phyloP scores from a whole-genome alignment of 2,329 filamentous ascomycete genomes.

The Beauveria rudraprayagi region DNA sequence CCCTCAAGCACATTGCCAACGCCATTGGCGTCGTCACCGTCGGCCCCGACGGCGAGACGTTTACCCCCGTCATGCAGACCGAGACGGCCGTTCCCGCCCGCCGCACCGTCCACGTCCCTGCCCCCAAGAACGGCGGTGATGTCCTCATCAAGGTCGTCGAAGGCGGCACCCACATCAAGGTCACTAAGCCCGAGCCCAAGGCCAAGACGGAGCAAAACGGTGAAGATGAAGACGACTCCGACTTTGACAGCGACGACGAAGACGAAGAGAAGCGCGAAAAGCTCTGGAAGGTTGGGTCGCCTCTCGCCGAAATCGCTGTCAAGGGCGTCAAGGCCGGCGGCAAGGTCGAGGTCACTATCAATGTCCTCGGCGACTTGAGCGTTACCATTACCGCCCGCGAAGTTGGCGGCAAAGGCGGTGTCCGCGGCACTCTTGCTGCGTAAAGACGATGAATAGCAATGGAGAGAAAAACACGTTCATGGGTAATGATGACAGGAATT shows the following conservation, averaged over 20 bases:
- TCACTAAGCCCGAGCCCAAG: conserved; percentile 80
- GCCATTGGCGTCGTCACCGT: conserved; percentile 78
- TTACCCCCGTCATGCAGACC: conserved; percentile 71
- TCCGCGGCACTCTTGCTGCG: conserved; percentile 50
- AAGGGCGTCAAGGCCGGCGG: conserved; percentile 76
- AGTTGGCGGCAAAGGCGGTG: conserved; percentile 78
- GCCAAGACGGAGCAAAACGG: conserved; percentile 61
- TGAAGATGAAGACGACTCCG: conserved; percentile 51
- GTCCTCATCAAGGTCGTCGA: conserved; percentile 84
- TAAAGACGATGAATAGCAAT: not conserved
- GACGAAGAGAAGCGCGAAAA: conserved; percentile 80
- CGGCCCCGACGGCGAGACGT: conserved; percentile 54
- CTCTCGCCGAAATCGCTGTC: conserved; percentile 79
- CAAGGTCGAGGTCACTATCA: conserved; percentile 92
- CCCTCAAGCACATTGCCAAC: conserved; percentile 80
- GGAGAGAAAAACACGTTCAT: not conserved
- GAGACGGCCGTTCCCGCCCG: conserved; percentile 88
- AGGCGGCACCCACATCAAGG: conserved; percentile 83
- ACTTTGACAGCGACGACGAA: conserved; percentile 58
- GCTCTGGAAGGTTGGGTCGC: conserved; percentile 79
- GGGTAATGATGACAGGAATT: not conserved
- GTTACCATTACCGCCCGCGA: conserved; percentile 77
- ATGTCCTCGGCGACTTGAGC: conserved; percentile 70
- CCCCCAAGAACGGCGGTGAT: conserved; percentile 74
- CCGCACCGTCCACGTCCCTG: conserved; percentile 69